phyloP scores from a whole-genome alignment of 176 grass and related monocot genomes.

The Oryza brachyantha region DNA sequence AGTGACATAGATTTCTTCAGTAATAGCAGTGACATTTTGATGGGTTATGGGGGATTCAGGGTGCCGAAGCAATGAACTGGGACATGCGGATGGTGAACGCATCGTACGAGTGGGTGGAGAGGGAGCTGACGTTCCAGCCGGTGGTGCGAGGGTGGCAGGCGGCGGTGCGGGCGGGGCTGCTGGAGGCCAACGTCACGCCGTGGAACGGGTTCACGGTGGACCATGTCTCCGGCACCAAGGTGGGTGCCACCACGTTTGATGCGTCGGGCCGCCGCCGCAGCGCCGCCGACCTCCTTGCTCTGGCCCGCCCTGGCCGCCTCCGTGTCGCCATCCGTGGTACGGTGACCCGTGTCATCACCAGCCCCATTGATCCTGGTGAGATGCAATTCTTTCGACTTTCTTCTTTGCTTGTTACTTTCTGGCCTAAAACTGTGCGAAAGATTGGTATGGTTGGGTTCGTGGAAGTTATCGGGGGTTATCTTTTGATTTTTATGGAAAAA shows the following conservation, averaged over 20 bases:
- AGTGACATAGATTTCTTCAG: no score
- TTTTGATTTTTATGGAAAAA: no score
- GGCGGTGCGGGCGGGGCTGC: slow-evolving; percentile 54
- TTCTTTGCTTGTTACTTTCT: background rate
- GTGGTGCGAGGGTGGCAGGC: slow-evolving; percentile 63
- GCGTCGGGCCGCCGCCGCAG: slow-evolving; percentile 57
- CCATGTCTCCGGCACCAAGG: slow-evolving; percentile 68
- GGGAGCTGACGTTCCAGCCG: slow-evolving; percentile 56
- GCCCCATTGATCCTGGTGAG: slow-evolving; percentile 45
- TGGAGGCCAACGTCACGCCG: slow-evolving; percentile 71
- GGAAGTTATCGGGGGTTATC: no score
- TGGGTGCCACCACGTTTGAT: slow-evolving; percentile 79
- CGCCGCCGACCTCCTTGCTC: slow-evolving; percentile 64
- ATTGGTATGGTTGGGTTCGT: background rate
- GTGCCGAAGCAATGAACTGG: slow-evolving; percentile 33
- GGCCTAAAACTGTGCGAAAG: background rate
- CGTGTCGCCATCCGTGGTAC: slow-evolving; percentile 58
- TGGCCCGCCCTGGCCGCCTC: slow-evolving; percentile 56
- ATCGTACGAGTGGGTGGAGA: slow-evolving; percentile 80
- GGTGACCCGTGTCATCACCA: slow-evolving; percentile 56
- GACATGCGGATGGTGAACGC: slow-evolving; percentile 61
- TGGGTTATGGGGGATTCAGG: slow-evolving; percentile 1
- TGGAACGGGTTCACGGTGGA: slow-evolving; percentile 78
- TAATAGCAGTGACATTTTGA: background rate
- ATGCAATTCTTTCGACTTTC: background rate